A percentile compares a stretch with the other conserved stretches of the same genome.
Conservation (phyloP, 495 filamentous ascomycete species). For the Hyaloscypha finlandica region DNA sequence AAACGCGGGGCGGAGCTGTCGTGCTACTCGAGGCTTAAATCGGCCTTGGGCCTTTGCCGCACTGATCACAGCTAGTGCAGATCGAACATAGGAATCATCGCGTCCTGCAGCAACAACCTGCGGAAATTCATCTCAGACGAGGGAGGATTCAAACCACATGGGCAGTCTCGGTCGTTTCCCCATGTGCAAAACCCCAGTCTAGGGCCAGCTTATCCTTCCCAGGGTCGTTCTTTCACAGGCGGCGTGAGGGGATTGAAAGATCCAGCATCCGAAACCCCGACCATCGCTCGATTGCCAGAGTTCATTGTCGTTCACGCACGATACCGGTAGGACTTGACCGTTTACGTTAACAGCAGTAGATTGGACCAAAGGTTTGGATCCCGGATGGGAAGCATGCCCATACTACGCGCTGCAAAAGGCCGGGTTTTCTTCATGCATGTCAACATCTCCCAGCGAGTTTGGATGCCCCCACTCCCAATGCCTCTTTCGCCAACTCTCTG, state of each 20-base stretch:
- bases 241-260: background rate
- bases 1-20: background rate
- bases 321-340: background rate
- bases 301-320: background rate
- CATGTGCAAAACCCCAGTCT: background rate
- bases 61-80: too few species aligned
- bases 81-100: too few species aligned
- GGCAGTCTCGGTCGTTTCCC: background rate
- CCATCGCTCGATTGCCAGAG: background rate
- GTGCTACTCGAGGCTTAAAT: background rate
- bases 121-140: too few species aligned
- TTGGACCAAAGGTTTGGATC: background rate
- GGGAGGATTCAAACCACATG: background rate
- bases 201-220: background rate
- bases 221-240: background rate
- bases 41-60: background rate
- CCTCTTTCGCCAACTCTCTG: background rate
- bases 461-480: background rate
- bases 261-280: background rate
- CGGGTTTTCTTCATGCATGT: background rate
- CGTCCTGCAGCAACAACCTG: too few species aligned
- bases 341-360: background rate
- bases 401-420: background rate
- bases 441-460: background rate
- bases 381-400: background rate